Evolutionary conservation across 2,329 filamentous ascomycete genomes (phyloP), one percentile per base, ranked within the genome.

Genomic region (Penicillium sp.): DNA sequence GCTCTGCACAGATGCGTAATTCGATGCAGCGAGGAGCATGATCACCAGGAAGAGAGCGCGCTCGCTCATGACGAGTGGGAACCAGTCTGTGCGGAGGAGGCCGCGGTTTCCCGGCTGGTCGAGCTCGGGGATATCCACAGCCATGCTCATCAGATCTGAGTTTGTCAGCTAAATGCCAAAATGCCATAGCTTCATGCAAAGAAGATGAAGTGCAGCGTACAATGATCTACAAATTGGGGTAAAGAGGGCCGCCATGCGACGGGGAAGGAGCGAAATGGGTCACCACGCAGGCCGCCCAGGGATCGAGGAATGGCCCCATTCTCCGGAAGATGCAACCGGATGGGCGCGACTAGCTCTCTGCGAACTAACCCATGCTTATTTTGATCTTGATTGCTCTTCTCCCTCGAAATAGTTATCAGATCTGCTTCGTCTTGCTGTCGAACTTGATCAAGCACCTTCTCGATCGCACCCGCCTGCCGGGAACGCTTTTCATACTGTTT

Each of bases 31-130:
- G 41, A 79, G 70, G 13, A 82, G 71, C 59, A 82, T 71, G 41
- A 81, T 73, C 21, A 81, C 74, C 26, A 78, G 76, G 57, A 82
- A 73, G 15, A 78, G 66, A 4, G 77, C 73, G 1, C 72, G 69
- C 41, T 81, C 77, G 29, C 74, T 75, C 63, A 81, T 73, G n/a
- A 78, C 73, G 38, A 82, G 71, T 6, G 78, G 78, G 44, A 81
- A 76, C 72, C 79, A 81, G 17, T 69, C 62, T 21, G 75, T 73
- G 60, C 78, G 71, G 6, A 82, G 67, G 6, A 78, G 70, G 11
- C 71, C 72, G n/a, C 67, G 67, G 47, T 72, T 72, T 2, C 68
- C 67, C 0, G 70, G 70, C 13, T 70, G 69, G 55, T 81, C 79
- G 26, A 81, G 71, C 49, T 80, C 77, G 15, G 79, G 79, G 13